Conservation (phyloP, 176 grass and related monocot species). For the Oropetium thomaeum region DNA sequence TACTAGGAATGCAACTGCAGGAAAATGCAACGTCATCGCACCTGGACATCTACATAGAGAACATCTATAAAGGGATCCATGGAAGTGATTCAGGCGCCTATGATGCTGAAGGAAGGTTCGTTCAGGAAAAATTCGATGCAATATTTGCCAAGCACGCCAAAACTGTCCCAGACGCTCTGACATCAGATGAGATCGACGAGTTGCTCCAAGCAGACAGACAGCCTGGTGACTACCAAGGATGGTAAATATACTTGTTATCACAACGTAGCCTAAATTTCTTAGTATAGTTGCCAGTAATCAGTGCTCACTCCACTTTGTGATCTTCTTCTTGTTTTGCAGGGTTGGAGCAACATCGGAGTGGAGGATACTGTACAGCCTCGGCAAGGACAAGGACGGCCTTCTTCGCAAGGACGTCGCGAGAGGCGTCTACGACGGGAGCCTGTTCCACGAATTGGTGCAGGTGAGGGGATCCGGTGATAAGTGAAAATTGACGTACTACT, state of each 20-base stretch:
- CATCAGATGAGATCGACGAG: constrained; percentile 54
- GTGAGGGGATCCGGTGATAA: constrained; percentile 21
- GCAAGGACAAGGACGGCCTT: constrained; percentile 77
- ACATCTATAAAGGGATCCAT: constrained; percentile 84
- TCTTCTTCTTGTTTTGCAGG: constrained; percentile 22
- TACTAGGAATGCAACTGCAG: constrained; percentile 16
- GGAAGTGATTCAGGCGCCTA: constrained; percentile 68
- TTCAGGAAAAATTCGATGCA: constrained; percentile 62
- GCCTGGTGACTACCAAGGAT: constrained; percentile 45
- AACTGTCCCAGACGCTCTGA: constrained; percentile 53
- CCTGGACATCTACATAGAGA: constrained; percentile 63
- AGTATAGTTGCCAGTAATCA: neutral
- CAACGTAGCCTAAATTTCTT: neutral
- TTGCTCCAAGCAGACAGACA: constrained; percentile 53
- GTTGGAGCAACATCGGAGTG: constrained; percentile 49
- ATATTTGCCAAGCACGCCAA: constrained; percentile 68
- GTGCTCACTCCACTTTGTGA: neutral
- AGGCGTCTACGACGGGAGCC: constrained; percentile 61
- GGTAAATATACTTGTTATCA: constrained; percentile 40
- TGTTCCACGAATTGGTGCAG: constrained; percentile 58
- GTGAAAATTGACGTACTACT: neutral
- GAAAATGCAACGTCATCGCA: constrained; percentile 39
- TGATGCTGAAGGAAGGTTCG: constrained; percentile 76
- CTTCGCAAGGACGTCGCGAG: constrained; percentile 56
- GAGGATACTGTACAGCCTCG: constrained; percentile 50